Evolutionary conservation across 2,329 filamentous ascomycete genomes (phyloP).

Genomic region (Fusarium succisae): DNA sequence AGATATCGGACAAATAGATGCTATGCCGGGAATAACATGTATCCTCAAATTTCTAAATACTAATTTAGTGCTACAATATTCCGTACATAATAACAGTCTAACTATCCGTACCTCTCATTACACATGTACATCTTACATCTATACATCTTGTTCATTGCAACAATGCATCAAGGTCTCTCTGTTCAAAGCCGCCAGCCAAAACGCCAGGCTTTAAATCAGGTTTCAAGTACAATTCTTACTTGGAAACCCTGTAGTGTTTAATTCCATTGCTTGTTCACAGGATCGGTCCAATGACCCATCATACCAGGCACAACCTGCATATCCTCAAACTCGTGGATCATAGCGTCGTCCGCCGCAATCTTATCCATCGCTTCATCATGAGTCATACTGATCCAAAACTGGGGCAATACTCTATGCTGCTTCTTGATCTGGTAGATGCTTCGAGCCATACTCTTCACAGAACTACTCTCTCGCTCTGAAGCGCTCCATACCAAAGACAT

Average conservation of each 20-base stretch:
- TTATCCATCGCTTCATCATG: slow-evolving; percentile 65
- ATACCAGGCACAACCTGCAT: slow-evolving; percentile 35
- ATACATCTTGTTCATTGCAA: background rate
- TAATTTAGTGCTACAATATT: background rate
- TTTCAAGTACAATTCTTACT: background rate
- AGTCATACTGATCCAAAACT: slow-evolving; percentile 64
- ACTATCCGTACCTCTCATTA: background rate
- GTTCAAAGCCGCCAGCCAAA: background rate
- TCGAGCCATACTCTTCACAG: slow-evolving; percentile 82
- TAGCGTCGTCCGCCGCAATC: slow-evolving; percentile 66
- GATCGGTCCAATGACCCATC: slow-evolving; percentile 11
- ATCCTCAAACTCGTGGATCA: slow-evolving; percentile 66
- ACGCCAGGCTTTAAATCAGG: background rate
- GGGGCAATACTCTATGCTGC: slow-evolving; percentile 61
- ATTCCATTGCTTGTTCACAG: background rate
- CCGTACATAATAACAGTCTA: background rate
- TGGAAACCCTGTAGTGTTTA: background rate
- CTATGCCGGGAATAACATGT: background rate
- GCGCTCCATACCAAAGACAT: slow-evolving; percentile 78
- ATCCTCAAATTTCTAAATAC: background rate
- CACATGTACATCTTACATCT: background rate
- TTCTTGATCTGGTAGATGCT: slow-evolving; percentile 73
- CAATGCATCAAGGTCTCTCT: background rate
- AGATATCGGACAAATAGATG: background rate
- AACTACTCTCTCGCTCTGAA: slow-evolving; percentile 72